Evolutionary conservation across 768 basidiomycete species (phyloP).

Genomic region (Lyophyllum semitale): DNA sequence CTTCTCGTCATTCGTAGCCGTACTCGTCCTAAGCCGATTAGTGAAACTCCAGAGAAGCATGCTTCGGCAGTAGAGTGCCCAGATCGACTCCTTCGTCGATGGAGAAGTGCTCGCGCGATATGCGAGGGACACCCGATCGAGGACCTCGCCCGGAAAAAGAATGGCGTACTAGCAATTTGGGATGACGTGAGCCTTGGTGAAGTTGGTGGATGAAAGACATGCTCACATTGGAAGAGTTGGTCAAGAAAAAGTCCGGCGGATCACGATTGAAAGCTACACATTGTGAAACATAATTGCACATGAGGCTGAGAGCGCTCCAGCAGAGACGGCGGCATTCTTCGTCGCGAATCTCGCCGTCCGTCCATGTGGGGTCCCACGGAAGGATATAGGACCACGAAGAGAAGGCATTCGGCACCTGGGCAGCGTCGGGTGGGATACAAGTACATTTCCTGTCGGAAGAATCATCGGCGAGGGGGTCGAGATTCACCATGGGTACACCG

Average conservation of each 20-base stretch:
- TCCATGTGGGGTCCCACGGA: slow-evolving; percentile 67
- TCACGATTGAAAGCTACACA: slow-evolving; percentile 66
- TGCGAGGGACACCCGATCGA: slow-evolving; percentile 46
- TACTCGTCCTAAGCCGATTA: slow-evolving; percentile 47
- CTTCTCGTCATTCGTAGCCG: slow-evolving; percentile 49
- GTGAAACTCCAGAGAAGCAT: slow-evolving; percentile 83
- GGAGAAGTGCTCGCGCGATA: slow-evolving; percentile 42
- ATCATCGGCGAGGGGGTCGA: slow-evolving; percentile 27
- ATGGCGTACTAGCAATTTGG: slow-evolving; percentile 50
- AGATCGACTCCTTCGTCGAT: slow-evolving; percentile 75
- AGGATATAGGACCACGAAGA: slow-evolving; percentile 50
- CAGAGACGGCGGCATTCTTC: slow-evolving; percentile 78
- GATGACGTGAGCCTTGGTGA: slow-evolving; percentile 3
- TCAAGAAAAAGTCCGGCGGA: slow-evolving; percentile 57
- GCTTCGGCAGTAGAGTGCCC: slow-evolving; percentile 81
- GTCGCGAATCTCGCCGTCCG: slow-evolving; percentile 51
- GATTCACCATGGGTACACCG: slow-evolving; percentile 50
- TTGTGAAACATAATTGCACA: slow-evolving; percentile 68
- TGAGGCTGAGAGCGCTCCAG: slow-evolving; percentile 72
- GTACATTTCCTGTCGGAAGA: slow-evolving; percentile 41
- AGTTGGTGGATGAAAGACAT: slow-evolving; percentile 8
- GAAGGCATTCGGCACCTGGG: slow-evolving; percentile 36
- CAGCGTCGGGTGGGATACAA: slow-evolving; percentile 43
- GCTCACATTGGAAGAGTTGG: slow-evolving; percentile 69
- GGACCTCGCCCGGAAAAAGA: slow-evolving; percentile 75